phyloP scores from a whole-genome alignment of 306 rosid genomes.

The Dalbergia oliveri region DNA sequence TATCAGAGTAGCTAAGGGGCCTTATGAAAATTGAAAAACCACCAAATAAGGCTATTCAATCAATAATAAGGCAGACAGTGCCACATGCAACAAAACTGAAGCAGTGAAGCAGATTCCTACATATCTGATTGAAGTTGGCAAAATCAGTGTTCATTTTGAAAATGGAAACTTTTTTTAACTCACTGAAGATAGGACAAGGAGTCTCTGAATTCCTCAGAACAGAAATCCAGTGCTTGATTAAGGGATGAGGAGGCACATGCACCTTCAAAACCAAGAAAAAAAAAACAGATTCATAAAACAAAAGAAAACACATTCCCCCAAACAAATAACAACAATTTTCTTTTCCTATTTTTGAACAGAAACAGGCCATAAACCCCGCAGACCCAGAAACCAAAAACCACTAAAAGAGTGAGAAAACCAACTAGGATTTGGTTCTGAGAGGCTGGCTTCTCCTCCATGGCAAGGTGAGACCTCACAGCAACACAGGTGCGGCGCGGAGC shows the following conservation, averaged over 20 bases:
- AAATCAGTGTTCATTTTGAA: neutral
- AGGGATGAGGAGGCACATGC: conserved; percentile 68
- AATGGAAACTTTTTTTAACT: conserved; percentile 26
- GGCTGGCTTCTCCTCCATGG: conserved; percentile 58
- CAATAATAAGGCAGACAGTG: no score
- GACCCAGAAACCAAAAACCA: neutral
- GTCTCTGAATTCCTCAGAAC: conserved; percentile 76
- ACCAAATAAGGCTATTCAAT: no score
- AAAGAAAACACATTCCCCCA: no score
- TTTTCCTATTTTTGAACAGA: neutral
- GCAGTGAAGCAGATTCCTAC: neutral
- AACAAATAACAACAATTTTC: neutral
- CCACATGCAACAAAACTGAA: neutral
- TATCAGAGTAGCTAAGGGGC: no score
- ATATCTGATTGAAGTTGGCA: neutral
- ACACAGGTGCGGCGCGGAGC: conserved; percentile 43
- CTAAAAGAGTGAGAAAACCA: conserved; percentile 2
- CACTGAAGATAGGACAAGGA: conserved; percentile 71
- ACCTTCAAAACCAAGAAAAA: conserved; percentile 51
- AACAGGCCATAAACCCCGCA: neutral
- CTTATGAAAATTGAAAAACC: no score
- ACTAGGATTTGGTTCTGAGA: conserved; percentile 63
- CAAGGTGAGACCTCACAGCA: conserved; percentile 54
- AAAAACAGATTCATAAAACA: neutral
- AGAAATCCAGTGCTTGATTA: conserved; percentile 84